Base-by-base conservation (phyloP, 495 filamentous ascomycete species). In the Penicillium robsamsonii region DNA sequence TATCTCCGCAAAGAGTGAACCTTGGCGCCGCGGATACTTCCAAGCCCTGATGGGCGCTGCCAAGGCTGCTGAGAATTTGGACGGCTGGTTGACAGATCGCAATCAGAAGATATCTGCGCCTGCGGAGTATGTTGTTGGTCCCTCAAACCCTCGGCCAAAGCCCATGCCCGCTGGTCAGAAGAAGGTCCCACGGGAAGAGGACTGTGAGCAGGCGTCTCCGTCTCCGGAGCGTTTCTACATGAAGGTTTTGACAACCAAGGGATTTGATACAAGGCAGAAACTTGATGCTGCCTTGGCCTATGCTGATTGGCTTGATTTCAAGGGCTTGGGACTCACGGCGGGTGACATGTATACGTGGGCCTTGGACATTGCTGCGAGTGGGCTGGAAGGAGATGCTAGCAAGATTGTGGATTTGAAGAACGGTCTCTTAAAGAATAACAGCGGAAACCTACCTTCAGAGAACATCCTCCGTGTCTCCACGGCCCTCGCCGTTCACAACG, bases 21-120 rank as follows among this genome's bases (percentile, higher is more conserved):
- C 85, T 30, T 96, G 92, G 92, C 75, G 88, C 62, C 77, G 88
- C 48, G 89, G 91, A 0, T 96, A 96, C 64, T 91, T 84, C 69
- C 81, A 92, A 60, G 80, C 84, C 18, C 69, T 96, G 24, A 89
- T 96, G 84, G 79, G 86, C 10, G 79, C 79, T 56, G 91, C 87
- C 0, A 84, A 83, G 57, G 83, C 86, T 2, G 87, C 90, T 4
- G 92, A 96, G 75, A 84, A 89, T 57, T 71, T 92, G 20, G 90
- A 95, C 46, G 88, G 87, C 11, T 89, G 85, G 78, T 78, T 93
- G 38, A 69, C 75, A 29, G 90, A 95, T 67, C 84, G 73, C 41
- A 86, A 81, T 37, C 77, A 85, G 57, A 76, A 79, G 24, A 71
- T 87, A 11, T 79, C 83, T 17, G 91, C 90, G 42, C 86, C 89